Evolutionary conservation across 2,329 filamentous ascomycete genomes (phyloP), one percentile per base, ranked within the genome.

Genomic region (Cadophora sp.): DNA sequence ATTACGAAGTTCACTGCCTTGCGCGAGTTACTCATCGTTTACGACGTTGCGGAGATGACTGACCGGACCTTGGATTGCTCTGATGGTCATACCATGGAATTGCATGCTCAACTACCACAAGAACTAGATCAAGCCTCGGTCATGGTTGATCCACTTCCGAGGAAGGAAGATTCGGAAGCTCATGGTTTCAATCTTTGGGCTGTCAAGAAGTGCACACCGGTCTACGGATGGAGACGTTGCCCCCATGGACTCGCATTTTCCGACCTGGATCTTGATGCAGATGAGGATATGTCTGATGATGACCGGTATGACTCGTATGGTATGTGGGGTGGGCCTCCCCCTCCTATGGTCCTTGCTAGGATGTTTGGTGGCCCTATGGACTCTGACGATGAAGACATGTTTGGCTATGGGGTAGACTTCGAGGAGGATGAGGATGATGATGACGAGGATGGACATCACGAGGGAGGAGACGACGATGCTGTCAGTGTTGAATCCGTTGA

Each of bases 171-270:
- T 11, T 41, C 63, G 8, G 62, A 60, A 24, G 22, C 55, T 14
- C 48, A 55, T 13, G 43, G 58, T 2, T 47, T 36, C 22, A 58
- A 56, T 9, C 47, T 66, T 3, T 66, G 59, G 61, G 47, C 50
- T 11, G 50, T 65, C 14, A 48, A 62, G 16, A 66, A 50, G 20
- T 68, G 60, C 33, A 56, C 53, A 1, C 45, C 68, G 6, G 64
- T 72, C 1, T 72, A 67, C 36, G 69, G 69, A 8, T 72, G 69
- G 69, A 64, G 66, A 47, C 41, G 62, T 18, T 72, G 71, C 59
- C 69, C 63, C 4, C 27, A 64, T 43, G 48, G 36, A 36, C 24
- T 45, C 24, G 50, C 47, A 13, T 56, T 64, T 20, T 50, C 30
- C 9, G 64, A 62, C 33, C 50, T 62, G 18, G 61, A 62, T 48